Evolutionary conservation across 257 asterid genomes (phyloP).

Genomic region (Leonotis leonurus): DNA sequence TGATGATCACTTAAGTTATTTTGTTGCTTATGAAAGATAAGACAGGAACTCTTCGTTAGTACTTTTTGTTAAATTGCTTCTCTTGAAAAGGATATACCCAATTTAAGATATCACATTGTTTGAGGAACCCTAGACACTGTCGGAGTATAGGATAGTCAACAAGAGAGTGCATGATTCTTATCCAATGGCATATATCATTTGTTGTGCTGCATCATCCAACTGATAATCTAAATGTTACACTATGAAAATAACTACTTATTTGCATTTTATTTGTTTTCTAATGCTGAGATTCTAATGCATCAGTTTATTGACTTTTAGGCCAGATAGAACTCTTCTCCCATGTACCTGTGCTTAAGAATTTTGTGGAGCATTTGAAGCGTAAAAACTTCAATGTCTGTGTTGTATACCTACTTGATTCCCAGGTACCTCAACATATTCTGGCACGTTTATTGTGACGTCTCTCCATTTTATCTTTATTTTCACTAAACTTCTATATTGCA

Average conservation of each 20-base stretch:
- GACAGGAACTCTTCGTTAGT: no score
- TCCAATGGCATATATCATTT: no score
- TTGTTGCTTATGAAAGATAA: no score
- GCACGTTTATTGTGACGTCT: neutral
- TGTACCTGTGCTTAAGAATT: conserved; percentile 89
- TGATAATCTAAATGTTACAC: neutral
- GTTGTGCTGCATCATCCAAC: neutral
- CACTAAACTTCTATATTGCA: conserved; percentile 4
- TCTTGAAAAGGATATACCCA: no score
- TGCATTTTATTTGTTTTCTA: neutral
- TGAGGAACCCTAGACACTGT: no score
- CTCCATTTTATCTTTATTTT: conserved; percentile 9
- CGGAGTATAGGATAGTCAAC: no score
- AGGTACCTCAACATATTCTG: conserved; percentile 38
- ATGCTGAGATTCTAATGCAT: conserved; percentile 15
- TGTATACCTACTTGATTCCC: conserved; percentile 93
- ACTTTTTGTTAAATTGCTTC: no score
- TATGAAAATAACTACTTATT: neutral
- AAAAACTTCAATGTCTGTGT: conserved; percentile 85
- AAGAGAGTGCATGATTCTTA: no score
- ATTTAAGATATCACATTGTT: no score
- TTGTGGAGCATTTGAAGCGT: conserved; percentile 73
- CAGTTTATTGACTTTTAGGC: conserved; percentile 37
- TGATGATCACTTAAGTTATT: no score
- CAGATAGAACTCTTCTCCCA: conserved; percentile 96